Evolutionary conservation across 345 rosid genomes (phyloP).

Genomic region (Eucalyptus guilfoylei): DNA sequence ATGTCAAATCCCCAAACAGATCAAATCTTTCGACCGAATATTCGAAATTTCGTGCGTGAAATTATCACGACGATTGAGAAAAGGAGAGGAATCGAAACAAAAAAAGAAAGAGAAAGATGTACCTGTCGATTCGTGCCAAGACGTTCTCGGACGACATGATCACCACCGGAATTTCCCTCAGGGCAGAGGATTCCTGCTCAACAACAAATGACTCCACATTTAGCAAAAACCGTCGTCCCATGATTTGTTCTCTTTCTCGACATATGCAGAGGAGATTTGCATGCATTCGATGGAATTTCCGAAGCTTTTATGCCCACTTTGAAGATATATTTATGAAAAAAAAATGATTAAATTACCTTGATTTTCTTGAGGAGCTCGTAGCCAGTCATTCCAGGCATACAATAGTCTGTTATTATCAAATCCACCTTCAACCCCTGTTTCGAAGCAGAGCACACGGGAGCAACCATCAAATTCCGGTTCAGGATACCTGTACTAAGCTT

Average conservation of each 20-base stretch:
- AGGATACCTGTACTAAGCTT: background rate
- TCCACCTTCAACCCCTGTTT: slow-evolving; percentile 71
- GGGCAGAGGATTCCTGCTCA: slow-evolving; percentile 64
- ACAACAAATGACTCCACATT: background rate
- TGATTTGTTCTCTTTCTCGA: background rate
- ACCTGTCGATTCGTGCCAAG: slow-evolving; percentile 75
- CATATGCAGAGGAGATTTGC: background rate
- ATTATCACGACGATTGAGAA: background rate
- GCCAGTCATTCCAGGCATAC: slow-evolving; percentile 99
- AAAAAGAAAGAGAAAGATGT: background rate
- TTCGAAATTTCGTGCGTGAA: background rate
- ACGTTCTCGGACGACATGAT: slow-evolving; percentile 96
- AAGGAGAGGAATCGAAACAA: background rate
- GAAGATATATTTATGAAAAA: background rate
- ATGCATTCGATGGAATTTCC: background rate
- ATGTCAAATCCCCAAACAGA: background rate
- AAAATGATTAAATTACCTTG: slow-evolving; percentile 29
- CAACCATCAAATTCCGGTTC: background rate
- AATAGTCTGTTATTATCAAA: slow-evolving; percentile 88
- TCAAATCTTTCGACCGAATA: background rate
- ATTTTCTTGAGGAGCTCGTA: slow-evolving; percentile 91
- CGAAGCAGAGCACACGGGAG: background rate
- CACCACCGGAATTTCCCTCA: slow-evolving; percentile 75
- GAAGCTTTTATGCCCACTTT: background rate
- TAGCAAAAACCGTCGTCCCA: background rate